Conservation (phyloP, 169 alveolate species). For the Miamiensis avidus region DNA sequence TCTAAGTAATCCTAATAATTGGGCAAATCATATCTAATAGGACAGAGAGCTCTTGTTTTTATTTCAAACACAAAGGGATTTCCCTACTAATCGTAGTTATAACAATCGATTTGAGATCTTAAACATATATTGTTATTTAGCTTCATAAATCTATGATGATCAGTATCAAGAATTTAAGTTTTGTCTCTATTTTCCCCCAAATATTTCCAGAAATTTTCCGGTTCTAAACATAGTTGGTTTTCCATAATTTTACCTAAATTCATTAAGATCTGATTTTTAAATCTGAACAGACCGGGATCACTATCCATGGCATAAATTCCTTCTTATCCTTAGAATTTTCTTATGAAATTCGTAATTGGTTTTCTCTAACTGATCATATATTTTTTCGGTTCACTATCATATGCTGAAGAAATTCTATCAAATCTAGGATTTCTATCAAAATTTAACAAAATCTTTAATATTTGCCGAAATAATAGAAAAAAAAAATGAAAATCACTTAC, state of each 20-base stretch:
- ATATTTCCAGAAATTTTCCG: constrained; percentile 45
- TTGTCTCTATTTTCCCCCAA: constrained; percentile 20
- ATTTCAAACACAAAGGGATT: constrained; percentile 69
- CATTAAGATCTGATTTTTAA: constrained; percentile 53
- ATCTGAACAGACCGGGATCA: constrained; percentile 60
- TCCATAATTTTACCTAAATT: constrained; percentile 74
- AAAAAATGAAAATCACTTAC: neutral
- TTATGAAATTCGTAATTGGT: constrained; percentile 65
- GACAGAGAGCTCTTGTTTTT: constrained; percentile 76
- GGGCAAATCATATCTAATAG: constrained; percentile 67
- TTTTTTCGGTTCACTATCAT: constrained; percentile 66
- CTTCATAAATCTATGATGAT: constrained; percentile 47
- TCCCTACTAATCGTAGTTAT: constrained; percentile 47
- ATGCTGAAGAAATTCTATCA: constrained; percentile 45
- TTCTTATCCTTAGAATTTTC: constrained; percentile 34
- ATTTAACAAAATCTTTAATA: too few relatives aligned
- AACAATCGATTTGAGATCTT: constrained; percentile 76
- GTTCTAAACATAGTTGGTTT: constrained; percentile 51
- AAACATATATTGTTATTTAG: constrained; percentile 47
- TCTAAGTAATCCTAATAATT: constrained; percentile 69
- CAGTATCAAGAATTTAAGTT: constrained; percentile 37
- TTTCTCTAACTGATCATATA: constrained; percentile 76
- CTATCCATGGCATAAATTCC: constrained; percentile 69
- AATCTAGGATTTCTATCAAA: constrained; percentile 55
- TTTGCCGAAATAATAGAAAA: too few relatives aligned